phyloP scores from a whole-genome alignment of 768 basidiomycete species.

The Rhodotorula sphaerocarpa region DNA sequence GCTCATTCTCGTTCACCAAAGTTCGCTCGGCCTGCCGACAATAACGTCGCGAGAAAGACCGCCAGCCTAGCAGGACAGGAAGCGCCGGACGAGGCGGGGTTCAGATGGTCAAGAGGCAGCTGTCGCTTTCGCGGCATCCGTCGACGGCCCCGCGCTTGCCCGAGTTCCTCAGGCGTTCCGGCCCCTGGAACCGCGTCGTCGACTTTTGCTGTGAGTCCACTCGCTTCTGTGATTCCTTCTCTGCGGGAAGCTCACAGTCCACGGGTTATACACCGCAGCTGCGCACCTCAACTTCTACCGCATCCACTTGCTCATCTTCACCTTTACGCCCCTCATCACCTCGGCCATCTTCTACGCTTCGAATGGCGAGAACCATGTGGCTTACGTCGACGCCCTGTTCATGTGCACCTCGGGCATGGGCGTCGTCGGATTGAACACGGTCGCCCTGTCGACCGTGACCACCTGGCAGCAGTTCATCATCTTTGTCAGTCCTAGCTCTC shows the following conservation, averaged over 20 bases:
- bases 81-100: too few species aligned
- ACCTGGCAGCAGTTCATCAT: constrained; percentile 43
- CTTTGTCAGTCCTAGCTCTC: too few species aligned
- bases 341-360: constrained; percentile 73
- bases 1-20: too few species aligned
- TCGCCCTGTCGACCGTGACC: constrained; percentile 39
- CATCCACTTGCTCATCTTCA: constrained; percentile 44
- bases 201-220: constrained; percentile 55
- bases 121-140: constrained; percentile 19
- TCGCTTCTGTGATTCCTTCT: too few species aligned
- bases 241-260: neutral
- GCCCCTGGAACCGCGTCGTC: constrained; percentile 3
- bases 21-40: too few species aligned
- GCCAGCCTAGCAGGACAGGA: too few species aligned
- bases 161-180: constrained; percentile 8
- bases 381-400: constrained; percentile 71
- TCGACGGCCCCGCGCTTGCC: constrained; percentile 17
- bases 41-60: too few species aligned
- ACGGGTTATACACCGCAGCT: neutral
- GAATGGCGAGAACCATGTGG: constrained; percentile 61
- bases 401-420: constrained; percentile 68
- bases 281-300: constrained; percentile 58
- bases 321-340: constrained; percentile 66
- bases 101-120: neutral
- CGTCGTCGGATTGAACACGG: constrained; percentile 49